Percentiles rank a stretch among this genome's conserved stretches.
These are phyloP conservation scores for Tolypocladium pustulatum DNA, from an alignment of 2,329 filamentous ascomycete genomes.

Conservation along the genomic window DNA sequence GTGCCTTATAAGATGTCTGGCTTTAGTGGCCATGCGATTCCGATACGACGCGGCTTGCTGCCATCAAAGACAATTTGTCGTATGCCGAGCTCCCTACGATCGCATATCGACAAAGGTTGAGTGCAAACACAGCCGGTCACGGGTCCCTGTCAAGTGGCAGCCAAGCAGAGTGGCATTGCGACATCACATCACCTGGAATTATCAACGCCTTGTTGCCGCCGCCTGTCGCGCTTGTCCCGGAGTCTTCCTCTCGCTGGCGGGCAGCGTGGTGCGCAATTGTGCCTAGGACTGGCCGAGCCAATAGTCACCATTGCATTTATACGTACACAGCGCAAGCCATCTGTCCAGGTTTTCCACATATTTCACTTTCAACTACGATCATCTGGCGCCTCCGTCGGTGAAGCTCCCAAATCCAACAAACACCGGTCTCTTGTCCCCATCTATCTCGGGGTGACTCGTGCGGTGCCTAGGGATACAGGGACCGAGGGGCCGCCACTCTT, in stretches of 20 bases:
- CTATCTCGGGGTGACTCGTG: not conserved
- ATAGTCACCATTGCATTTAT: no score
- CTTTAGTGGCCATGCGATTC: not conserved
- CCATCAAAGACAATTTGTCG: not conserved
- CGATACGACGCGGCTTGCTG: not conserved
- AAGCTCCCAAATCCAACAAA: no score
- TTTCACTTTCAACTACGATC: no score
- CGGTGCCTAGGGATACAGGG: not conserved
- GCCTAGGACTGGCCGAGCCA: not conserved
- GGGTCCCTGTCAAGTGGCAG: not conserved
- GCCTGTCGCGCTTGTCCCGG: not conserved
- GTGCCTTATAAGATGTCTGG: not conserved
- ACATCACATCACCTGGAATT: not conserved
- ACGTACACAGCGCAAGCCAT: not conserved
- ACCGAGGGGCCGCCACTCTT: slow-evolving; percentile 1
- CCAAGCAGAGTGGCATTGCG: not conserved
- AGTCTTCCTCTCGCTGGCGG: not conserved
- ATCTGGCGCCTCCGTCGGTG: no score
- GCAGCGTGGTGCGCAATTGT: no score
- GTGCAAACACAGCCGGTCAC: not conserved
- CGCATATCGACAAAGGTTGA: not conserved
- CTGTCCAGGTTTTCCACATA: no score
- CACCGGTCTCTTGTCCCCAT: no score
- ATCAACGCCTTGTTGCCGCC: not conserved
- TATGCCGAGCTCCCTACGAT: not conserved